These are phyloP conservation scores for Gomphus sp. DNA, from an alignment of 1,284 basidiomycete species.

Conservation along the genomic window DNA sequence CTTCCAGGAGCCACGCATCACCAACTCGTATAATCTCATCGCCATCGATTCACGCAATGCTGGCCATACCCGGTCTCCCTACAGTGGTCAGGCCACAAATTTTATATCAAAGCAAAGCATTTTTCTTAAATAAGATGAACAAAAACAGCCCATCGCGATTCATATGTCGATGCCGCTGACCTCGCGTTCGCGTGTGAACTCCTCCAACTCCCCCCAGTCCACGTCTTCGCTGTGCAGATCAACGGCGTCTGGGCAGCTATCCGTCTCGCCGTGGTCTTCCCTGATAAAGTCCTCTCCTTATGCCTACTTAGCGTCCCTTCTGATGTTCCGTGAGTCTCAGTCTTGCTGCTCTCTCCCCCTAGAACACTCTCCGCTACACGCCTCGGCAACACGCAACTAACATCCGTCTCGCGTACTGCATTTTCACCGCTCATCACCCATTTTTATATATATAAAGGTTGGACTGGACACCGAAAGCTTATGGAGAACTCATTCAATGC, in stretches of 20 bases:
- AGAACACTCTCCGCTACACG: too few relatives aligned
- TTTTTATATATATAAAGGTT: slow-evolving; percentile 28
- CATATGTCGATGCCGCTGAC: slow-evolving; percentile 70
- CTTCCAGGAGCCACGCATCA: slow-evolving; percentile 46
- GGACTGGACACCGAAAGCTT: slow-evolving; percentile 46
- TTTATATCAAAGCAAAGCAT: neutral
- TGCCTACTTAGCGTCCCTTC: slow-evolving; percentile 47
- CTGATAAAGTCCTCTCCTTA: slow-evolving; percentile 3
- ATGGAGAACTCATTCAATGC: slow-evolving; percentile 51
- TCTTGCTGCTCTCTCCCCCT: too few relatives aligned
- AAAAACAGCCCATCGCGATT: slow-evolving; percentile 38
- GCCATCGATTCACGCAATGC: slow-evolving; percentile 62
- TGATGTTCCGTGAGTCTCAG: slow-evolving; percentile 46
- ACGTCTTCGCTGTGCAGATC: slow-evolving; percentile 57
- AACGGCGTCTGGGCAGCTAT: slow-evolving; percentile 43
- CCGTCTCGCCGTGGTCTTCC: slow-evolving; percentile 51
- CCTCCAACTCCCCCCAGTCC: slow-evolving; percentile 54
- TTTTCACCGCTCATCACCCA: neutral
- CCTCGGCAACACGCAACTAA: too few relatives aligned
- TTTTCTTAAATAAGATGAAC: neutral
- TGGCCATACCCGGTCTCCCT: slow-evolving; percentile 27
- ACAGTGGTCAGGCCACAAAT: neutral
- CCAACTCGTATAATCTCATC: slow-evolving; percentile 52
- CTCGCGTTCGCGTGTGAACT: slow-evolving; percentile 57
- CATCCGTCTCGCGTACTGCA: too few relatives aligned